Base-by-base conservation (phyloP, 106 monocot genomes). In the Dendrobium huoshanense region DNA sequence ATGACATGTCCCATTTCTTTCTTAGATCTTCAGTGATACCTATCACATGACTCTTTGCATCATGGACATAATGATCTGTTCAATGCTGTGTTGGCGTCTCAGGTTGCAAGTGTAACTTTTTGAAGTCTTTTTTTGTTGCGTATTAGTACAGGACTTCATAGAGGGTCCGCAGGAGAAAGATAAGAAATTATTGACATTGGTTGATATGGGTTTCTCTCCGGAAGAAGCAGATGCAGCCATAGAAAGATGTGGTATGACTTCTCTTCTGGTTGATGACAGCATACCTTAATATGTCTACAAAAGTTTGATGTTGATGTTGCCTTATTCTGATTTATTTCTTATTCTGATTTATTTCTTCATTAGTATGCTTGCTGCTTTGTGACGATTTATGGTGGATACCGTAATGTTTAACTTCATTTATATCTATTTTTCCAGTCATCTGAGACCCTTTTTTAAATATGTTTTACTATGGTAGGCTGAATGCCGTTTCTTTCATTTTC, bases 171-270 rank as follows among this genome's bases (percentile, higher is more conserved):
- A 78, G 15, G 81, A 83, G 22, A 85, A 88, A 76, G 88, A 91
- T 75, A 75, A 80, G n/a, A 91, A 84, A 77, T 77, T 91, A 22
- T 83, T 68, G 74, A 82, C 45, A 37, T 76, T 91, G 80, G 81
- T 86, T 33, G 88, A 84, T 45, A 91, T 91, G 91, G 88, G 88
- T 24, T 91, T 88, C 67, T 79, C 72, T 54, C 68, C 72, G 4
- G 86, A 82, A 75, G 88, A 88, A 42, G 88, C 88, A 82, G 82
- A 82, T 78, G 81, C 86, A 47, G 91, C 91, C 18, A 88, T 91
- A 78, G 79, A 78, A 33, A 88, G 88, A 88, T 91, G 91, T 81
- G 91, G 91, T 91, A 88, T 81, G 55, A 4, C 70, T 77, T 43
- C 43, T 20, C 43, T 20, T 43, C 5, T 18, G 6, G 41, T 68